These are phyloP conservation scores for Ophiostoma quercus DNA, from an alignment of 2,329 filamentous ascomycete genomes.

Conservation along the genomic window DNA sequence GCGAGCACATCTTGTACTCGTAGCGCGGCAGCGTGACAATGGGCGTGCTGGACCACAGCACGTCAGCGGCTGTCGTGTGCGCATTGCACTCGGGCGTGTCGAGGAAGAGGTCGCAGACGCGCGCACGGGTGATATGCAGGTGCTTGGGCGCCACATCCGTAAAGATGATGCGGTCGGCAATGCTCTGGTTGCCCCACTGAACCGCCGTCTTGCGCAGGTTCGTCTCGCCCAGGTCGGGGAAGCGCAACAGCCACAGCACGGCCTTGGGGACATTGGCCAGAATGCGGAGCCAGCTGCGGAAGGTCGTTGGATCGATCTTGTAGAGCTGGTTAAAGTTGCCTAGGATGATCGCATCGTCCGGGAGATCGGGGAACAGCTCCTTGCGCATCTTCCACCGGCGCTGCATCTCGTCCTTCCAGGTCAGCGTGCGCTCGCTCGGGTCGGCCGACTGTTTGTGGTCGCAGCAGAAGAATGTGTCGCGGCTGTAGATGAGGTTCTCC, in stretches of 20 bases:
- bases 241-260: conserved; percentile 91
- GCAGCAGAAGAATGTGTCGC: conserved; percentile 96
- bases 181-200: conserved; percentile 77
- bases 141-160: conserved; percentile 96
- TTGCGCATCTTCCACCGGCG: conserved; percentile 90
- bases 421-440: conserved; percentile 56
- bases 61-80: conserved; percentile 93
- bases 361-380: conserved; percentile 76
- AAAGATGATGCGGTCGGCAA: conserved; percentile 83
- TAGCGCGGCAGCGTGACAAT: conserved; percentile 86
- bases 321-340: conserved; percentile 99
- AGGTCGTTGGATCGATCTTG: conserved; percentile 98
- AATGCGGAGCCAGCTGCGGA: conserved; percentile 92
- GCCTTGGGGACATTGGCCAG: conserved; percentile 79
- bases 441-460: conserved; percentile 85
- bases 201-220: conserved; percentile 76
- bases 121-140: conserved; percentile 84
- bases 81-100: conserved; percentile 98
- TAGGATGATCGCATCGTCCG: conserved; percentile 81
- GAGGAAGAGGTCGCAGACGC: conserved; percentile 89
- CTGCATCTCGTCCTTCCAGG: conserved; percentile 78
- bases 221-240: conserved; percentile 85
- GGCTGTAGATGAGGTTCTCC: conserved; percentile 92
- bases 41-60: conserved; percentile 93
- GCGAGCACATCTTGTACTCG: conserved; percentile 97